Evolutionary conservation across 192 early-diverging fungal species (phyloP).

Genomic region (Rhizoclosmatium sp.): DNA sequence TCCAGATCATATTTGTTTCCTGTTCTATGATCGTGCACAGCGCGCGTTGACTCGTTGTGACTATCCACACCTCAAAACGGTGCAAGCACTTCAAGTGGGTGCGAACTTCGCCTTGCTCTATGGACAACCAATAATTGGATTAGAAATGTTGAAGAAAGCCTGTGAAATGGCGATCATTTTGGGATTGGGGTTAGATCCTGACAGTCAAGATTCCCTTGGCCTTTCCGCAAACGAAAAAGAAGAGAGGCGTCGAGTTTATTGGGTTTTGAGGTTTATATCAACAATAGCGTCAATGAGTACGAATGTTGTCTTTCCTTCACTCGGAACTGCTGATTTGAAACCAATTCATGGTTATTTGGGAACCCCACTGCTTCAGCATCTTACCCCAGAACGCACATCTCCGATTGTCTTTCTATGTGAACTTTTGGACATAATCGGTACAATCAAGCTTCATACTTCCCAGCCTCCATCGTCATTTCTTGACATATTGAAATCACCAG

Average conservation of each 20-base stretch:
- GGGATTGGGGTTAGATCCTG: not conserved
- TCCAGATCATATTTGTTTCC: not conserved
- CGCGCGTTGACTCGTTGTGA: not conserved
- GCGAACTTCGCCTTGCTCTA: not conserved
- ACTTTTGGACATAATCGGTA: not conserved
- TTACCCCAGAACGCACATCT: not conserved
- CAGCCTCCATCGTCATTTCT: not conserved
- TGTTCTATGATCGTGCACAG: not conserved
- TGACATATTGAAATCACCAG: too few relatives aligned
- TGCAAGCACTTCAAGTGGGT: not conserved
- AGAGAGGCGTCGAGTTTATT: not conserved
- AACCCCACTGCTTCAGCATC: not conserved
- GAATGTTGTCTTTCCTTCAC: not conserved
- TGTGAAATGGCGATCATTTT: not conserved
- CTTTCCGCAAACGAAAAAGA: not conserved
- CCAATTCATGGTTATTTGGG: not conserved
- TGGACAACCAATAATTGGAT: not conserved
- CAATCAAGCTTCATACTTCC: not conserved
- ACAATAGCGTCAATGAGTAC: not conserved
- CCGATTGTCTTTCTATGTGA: not conserved
- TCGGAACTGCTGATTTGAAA: not conserved
- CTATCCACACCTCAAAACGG: not conserved
- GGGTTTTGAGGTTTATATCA: not conserved
- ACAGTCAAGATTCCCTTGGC: not conserved
- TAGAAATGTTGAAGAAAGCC: not conserved